Base-by-base conservation (phyloP, 345 rosid genomes). In the Boechera retrofracta region DNA sequence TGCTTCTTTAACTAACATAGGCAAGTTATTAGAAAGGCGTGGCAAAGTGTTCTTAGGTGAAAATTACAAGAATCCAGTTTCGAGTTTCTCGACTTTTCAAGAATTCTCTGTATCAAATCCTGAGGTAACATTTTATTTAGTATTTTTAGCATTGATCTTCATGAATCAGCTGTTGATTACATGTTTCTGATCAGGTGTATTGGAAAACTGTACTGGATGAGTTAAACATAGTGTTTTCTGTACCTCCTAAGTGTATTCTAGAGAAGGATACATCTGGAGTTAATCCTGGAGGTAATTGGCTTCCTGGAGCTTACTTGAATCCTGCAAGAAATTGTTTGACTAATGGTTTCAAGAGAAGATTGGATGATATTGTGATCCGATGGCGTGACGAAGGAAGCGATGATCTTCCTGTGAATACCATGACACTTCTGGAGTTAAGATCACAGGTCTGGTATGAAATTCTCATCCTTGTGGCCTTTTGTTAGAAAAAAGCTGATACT, bases 341-440 rank as follows among this genome's bases (percentile, higher is more conserved):
- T 29, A 60, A 71, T 69, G 86, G 83, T 62, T 38, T 65, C 18
- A 86, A 87, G 72, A 85, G 87, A 85, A 80, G 78, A 57, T 83
- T 83, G 78, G 85, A 83, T 60, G 94, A 92, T 77, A 64, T 79
- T 71, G 97, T 76, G 24, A 83, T 95, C 42, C 72, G 84, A 67
- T 95, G 99, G 99, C 91, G 89, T 45, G 89, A 87, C 64, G 93
- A 92, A 87, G 98, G 97, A 76, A 80, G 79, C 58, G 97, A 86
- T 81, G 69, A 87, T 82, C 78, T 80, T 72, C 96, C 94, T 56
- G 82, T 90, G 12, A 84, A 84, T 12, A 77, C 80, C 64, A 85
- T 92, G 96, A 86, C 94, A n/a, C 89, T 91, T 10, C 39, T 78
- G 77, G 96, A 92, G 74, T 83, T 92, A 81, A 89, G 85, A 24